Base-by-base conservation (phyloP, 306 rosid genomes). In the Hylodesmum podocarpum region DNA sequence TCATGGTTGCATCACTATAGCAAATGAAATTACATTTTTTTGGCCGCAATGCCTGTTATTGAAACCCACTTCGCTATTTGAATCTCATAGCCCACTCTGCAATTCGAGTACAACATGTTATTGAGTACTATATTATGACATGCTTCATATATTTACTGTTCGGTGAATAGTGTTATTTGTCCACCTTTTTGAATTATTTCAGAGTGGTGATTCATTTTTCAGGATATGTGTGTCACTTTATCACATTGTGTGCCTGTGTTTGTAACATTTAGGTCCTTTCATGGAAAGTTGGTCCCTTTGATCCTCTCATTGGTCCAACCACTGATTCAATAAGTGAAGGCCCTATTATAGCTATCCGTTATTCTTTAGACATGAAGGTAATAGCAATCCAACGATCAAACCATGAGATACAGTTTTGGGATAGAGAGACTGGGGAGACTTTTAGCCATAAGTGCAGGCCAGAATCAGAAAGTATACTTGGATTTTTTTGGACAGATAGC, bases 401-500 rank as follows among this genome's bases (percentile, higher is more conserved):
- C 78, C 84, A 80, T 50, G 96, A 92, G 88, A 81, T 95, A 72
- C 96, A 95, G 74, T 91, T 95, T 81, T 72, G 81, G 87, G 76
- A 84, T 76, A 95, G 91, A 89, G 97, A 90, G 72, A 89, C 86
- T 49, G 96, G 96, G 55, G 92, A 86, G 65, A 82, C 86, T 62
- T 95, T 90, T 86, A 90, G 76, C 82, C 92, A 89, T 78, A 90
- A 79, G n/a, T 95, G 97, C 89, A 84, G 73, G 78, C 73, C 83
- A 68, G 99, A 95, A 81, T 85, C 96, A 10, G 99, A 91, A 88
- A 89, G 90, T 78, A 83, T 95, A 64, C 86, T 95, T 83, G 99
- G 99, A 15, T 92, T 92, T 72, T 95, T 95, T 82, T 95, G 99
- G 99, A 92, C 99, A 10, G 99, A 92, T 76, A 87, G 96, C 72